These are phyloP conservation scores for Carex kokanica DNA, from an alignment of 176 grass and related monocot species.

Conservation along the genomic window DNA sequence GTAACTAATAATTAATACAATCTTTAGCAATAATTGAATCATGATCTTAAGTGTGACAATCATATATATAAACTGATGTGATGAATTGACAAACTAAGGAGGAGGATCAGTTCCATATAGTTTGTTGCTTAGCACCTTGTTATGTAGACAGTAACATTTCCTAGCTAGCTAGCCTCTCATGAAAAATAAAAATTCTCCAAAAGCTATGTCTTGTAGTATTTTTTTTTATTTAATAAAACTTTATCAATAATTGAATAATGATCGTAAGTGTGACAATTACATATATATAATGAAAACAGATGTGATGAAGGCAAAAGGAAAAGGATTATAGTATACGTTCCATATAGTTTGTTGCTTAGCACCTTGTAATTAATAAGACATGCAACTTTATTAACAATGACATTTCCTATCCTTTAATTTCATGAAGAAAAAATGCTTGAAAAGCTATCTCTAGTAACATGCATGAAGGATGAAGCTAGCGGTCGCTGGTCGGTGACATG, in stretches of 20 bases:
- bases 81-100: slow-evolving; percentile 1
- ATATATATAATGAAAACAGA: not conserved
- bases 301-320: not conserved
- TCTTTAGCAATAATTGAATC: not conserved
- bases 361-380: not conserved
- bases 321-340: not conserved
- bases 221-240: too few relatives aligned
- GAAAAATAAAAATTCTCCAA: not conserved
- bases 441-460: not conserved
- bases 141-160: not conserved
- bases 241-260: too few relatives aligned
- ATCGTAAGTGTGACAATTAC: not conserved
- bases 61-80: not conserved
- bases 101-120: not conserved
- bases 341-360: not conserved
- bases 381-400: not conserved
- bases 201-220: not conserved
- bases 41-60: not conserved
- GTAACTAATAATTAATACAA: not conserved
- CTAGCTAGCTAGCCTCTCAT: not conserved
- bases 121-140: not conserved
- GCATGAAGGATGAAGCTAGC: not conserved
- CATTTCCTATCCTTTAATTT: not conserved
- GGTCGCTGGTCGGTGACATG: not conserved
- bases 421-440: not conserved